phyloP scores from a whole-genome alignment of 345 rosid genomes.

The Eucalyptus pauciflora region DNA sequence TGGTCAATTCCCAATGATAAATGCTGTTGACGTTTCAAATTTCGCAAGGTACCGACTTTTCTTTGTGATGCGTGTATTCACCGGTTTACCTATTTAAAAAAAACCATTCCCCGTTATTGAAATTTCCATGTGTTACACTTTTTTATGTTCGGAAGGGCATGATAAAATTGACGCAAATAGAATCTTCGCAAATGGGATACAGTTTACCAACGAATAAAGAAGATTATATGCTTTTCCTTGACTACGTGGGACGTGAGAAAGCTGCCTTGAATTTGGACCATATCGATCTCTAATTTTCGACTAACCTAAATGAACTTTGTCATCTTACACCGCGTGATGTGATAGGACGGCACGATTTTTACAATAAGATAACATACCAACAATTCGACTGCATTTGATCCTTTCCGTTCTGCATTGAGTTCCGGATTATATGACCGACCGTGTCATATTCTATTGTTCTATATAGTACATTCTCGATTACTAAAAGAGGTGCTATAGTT shows the following conservation, averaged over 20 bases:
- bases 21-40: background rate
- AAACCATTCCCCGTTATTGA: background rate
- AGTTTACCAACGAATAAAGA: background rate
- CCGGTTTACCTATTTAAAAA: background rate
- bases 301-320: background rate
- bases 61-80: background rate
- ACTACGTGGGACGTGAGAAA: background rate
- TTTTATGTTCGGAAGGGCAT: background rate
- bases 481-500: background rate
- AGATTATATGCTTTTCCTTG: background rate
- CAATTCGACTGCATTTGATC: background rate
- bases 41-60: background rate
- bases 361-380: background rate
- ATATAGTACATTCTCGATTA: background rate
- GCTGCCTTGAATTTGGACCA: background rate
- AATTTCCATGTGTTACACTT: background rate
- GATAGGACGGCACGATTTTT: background rate
- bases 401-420: background rate
- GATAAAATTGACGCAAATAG: background rate
- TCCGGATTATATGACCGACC: background rate
- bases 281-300: background rate
- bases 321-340: background rate
- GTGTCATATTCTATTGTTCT: background rate
- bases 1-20: background rate
- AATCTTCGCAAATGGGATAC: background rate